Percentiles rank a stretch among this genome's conserved stretches.
Evolutionary conservation across 1,139 yeast genomes (phyloP).

Genomic region (Taphrina pruni): DNA sequence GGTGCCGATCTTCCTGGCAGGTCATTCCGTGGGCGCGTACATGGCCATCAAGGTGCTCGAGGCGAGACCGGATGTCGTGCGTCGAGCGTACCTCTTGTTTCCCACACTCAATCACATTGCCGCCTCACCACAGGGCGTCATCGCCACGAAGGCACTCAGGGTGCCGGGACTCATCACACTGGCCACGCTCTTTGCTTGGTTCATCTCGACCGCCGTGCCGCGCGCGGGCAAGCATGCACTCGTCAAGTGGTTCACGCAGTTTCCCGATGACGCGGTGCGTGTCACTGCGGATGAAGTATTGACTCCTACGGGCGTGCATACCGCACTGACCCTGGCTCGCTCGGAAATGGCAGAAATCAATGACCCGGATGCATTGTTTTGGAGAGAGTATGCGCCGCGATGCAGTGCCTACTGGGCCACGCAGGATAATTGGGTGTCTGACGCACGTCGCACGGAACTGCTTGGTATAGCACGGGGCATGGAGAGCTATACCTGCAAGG

Average conservation of each 20-base stretch:
- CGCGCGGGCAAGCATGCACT: neutral
- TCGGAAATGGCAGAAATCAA: slow-evolving; percentile 32
- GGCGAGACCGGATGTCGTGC: slow-evolving; percentile 20
- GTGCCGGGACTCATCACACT: slow-evolving; percentile 23
- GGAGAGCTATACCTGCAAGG: slow-evolving; percentile 30
- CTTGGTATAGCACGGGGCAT: slow-evolving; percentile 17
- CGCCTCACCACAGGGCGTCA: slow-evolving; percentile 28
- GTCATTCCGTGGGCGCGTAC: slow-evolving; percentile 37
- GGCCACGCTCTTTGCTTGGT: slow-evolving; percentile 15
- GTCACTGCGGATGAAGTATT: slow-evolving; percentile 30
- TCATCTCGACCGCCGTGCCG: slow-evolving; percentile 8
- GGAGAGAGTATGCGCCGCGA: slow-evolving; percentile 15
- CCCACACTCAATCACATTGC: slow-evolving; percentile 35
- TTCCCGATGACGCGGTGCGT: slow-evolving; percentile 27
- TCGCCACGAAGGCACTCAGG: slow-evolving; percentile 3
- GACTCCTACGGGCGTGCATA: slow-evolving; percentile 9
- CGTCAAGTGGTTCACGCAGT: slow-evolving; percentile 11
- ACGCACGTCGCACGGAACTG: slow-evolving; percentile 5
- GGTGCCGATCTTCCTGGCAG: slow-evolving; percentile 28
- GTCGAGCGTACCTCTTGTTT: slow-evolving; percentile 20
- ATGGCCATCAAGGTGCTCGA: slow-evolving; percentile 33
- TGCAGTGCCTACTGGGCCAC: slow-evolving; percentile 37
- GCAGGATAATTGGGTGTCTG: slow-evolving; percentile 24
- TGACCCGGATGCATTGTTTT: slow-evolving; percentile 27
- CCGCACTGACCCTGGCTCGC: slow-evolving; percentile 31